Base-by-base conservation (phyloP, 2,329 filamentous ascomycete species). In the Beauveria caledonica region DNA sequence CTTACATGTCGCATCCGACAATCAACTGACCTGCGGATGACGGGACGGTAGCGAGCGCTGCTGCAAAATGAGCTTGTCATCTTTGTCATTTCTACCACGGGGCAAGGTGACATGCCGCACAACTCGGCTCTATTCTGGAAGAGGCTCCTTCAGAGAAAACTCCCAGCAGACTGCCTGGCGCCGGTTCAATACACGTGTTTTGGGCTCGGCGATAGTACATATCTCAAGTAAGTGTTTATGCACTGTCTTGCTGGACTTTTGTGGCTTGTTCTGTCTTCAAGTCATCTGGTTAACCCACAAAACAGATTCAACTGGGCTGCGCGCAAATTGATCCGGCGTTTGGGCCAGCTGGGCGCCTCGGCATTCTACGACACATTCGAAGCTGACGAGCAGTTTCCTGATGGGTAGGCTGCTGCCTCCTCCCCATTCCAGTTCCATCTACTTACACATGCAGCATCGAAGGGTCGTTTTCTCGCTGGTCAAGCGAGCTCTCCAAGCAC, bases 181-280 rank as follows among this genome's bases (percentile, higher is more conserved):
- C 80, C 81, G 39, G 76, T 96, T 63, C 80, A 78, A 1, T 97
- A 96, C 73, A 87, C 90, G 3, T 89, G 87, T 0, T 96, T 97
- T 77, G 94, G 94, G 0, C 80, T 97, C 1, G 94, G 94, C 0
- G 94, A 99, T 73, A 96, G 89, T 69, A 96, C 92, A 1, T 99
- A 99, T 78, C 82, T 88, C 60, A 93, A 95, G 87, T 94, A 78
- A 65, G 82, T 70, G 13, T 53, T 5, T 25, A 1, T n/a, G 8
- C 39, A 21, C 7, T 46, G 50, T 13, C 36, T 17, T 15, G 39
- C 13, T 19, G 19, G 17, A 29, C 3, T 8, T 1, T 15, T 13
- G 6, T 36, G 33, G 33, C 33, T 36, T 15, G 33, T 36, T 36
- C 13, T 17, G 13, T 33, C 17, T 10, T 6, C 0, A 50, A 27